A percentile compares a stretch with the other conserved stretches of the same genome.
Conservation (phyloP, 768 basidiomycete genomes). For the Strobilomyces dryophilus region DNA sequence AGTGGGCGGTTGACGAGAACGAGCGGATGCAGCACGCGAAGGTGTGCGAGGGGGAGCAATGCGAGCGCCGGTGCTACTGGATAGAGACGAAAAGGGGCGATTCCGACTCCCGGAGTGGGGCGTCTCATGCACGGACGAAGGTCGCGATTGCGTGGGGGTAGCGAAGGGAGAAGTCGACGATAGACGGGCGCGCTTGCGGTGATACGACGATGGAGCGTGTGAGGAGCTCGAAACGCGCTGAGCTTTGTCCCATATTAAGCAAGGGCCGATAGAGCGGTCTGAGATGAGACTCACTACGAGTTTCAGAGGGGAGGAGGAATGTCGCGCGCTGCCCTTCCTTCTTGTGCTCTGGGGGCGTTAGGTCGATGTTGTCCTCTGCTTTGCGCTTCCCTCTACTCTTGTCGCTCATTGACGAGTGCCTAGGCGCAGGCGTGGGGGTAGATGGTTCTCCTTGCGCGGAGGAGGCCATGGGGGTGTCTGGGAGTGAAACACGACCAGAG, state of each 20-base stretch:
- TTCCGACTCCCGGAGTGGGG: conserved; percentile 14
- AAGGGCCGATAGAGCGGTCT: conserved; percentile 20
- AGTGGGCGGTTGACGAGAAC: conserved; percentile 27
- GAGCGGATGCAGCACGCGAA: conserved; percentile 37
- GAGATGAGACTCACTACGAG: conserved; percentile 49
- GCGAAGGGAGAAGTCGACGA: conserved; percentile 37
- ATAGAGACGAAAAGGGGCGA: conserved; percentile 28
- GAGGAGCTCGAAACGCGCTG: conserved; percentile 53
- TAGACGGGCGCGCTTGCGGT: conserved; percentile 65
- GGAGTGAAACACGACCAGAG: conserved; percentile 8
- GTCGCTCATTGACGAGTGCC: conserved; percentile 26
- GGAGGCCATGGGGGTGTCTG: conserved; percentile 9
- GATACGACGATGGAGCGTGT: conserved; percentile 68
- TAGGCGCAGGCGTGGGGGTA: conserved; percentile 32
- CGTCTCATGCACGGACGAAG: conserved; percentile 27
- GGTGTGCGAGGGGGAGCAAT: conserved; percentile 28
- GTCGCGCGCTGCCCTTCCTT: conserved; percentile 51
- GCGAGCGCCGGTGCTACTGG: conserved; percentile 33
- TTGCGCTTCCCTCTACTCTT: conserved; percentile 62
- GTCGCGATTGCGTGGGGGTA: conserved; percentile 30
- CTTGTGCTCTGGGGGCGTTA: conserved; percentile 61
- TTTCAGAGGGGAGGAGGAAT: conserved; percentile 53
- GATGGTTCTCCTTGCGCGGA: conserved; percentile 24
- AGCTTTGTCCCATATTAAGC: conserved; percentile 35
- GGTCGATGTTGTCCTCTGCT: conserved; percentile 67